Evolutionary conservation across 192 early-diverging fungal genomes (phyloP), one percentile per base, ranked within the genome.

Genomic region (Gamsiella multidivaricata): DNA sequence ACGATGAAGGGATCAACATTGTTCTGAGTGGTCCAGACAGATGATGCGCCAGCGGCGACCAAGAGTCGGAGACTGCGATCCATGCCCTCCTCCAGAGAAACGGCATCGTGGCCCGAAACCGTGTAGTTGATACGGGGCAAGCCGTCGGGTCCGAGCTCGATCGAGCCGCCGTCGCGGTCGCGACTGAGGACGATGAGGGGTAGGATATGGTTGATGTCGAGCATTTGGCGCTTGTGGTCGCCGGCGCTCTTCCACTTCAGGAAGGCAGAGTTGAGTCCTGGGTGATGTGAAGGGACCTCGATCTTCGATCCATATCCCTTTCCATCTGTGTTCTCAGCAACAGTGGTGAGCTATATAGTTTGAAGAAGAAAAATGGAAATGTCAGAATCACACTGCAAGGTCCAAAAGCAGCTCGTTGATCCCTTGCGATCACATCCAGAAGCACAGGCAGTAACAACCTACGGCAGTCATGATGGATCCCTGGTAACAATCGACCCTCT

Each of bases 391-490:
- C n/a, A n/a, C n/a, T n/a, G n/a, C n/a, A n/a, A n/a, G n/a, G n/a
- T n/a, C n/a, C n/a, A n/a, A n/a, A n/a, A n/a, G n/a, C n/a, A n/a
- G n/a, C n/a, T n/a, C n/a, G n/a, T n/a, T n/a, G n/a, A n/a, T n/a
- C n/a, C n/a, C n/a, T n/a, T n/a, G n/a, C n/a, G n/a, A n/a, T n/a
- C n/a, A n/a, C n/a, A n/a, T n/a, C n/a, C n/a, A n/a, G n/a, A n/a
- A n/a, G n/a, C n/a, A n/a, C n/a, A n/a, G n/a, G n/a, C n/a, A n/a
- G n/a, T n/a, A n/a, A n/a, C 41, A 76, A 61, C 74, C 81, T 64
- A 93, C 81, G 15, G 91, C 85, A 1, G 89, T 92, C 89, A 93
- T 90, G 31, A 92, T 91, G 14, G 88, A 81, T 8, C 88, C 89
- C 60, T 82, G 59, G 50, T 85, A 85, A 6, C 72, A 63, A 11